Evolutionary conservation across 192 early-diverging fungal genomes (phyloP).

Genomic region (Podila verticillata): DNA sequence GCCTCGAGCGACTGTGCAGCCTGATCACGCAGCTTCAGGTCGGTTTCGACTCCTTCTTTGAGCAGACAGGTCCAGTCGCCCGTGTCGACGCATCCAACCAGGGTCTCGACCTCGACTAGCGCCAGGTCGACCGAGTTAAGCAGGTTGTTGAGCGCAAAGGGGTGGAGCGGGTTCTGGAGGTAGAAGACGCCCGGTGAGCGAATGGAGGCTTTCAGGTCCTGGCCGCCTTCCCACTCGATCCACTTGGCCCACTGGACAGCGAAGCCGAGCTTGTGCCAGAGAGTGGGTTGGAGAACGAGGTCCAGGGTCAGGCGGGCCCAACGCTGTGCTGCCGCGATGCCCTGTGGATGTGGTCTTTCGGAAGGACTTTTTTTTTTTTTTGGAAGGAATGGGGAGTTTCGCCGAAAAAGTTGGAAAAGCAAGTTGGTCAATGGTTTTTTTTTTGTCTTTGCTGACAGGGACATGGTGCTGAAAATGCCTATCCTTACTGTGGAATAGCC

Average conservation of each 20-base stretch:
- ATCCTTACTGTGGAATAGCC: constrained; percentile 38
- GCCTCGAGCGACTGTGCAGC: constrained; percentile 25
- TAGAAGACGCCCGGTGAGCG: constrained; percentile 32
- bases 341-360: constrained; percentile 21
- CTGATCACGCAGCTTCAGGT: constrained; percentile 14
- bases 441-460: background rate
- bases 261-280: constrained; percentile 35
- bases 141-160: constrained; percentile 20
- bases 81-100: constrained; percentile 39
- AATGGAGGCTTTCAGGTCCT: constrained; percentile 24
- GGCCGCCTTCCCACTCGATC: constrained; percentile 45
- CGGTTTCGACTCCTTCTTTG: constrained; percentile 10
- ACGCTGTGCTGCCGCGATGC: constrained; percentile 7
- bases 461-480: background rate
- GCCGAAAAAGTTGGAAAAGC: background rate
- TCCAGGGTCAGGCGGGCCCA: constrained; percentile 21
- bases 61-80: constrained; percentile 41
- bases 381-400: background rate
- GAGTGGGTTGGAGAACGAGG: constrained; percentile 24
- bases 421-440: background rate
- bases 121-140: constrained; percentile 26
- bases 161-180: constrained; percentile 42
- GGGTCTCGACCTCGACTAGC: constrained; percentile 29
- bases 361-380: constrained; percentile 9
- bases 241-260: constrained; percentile 43